Conservation (phyloP, 164 flowering plant species). For the Taxillus chinensis region DNA sequence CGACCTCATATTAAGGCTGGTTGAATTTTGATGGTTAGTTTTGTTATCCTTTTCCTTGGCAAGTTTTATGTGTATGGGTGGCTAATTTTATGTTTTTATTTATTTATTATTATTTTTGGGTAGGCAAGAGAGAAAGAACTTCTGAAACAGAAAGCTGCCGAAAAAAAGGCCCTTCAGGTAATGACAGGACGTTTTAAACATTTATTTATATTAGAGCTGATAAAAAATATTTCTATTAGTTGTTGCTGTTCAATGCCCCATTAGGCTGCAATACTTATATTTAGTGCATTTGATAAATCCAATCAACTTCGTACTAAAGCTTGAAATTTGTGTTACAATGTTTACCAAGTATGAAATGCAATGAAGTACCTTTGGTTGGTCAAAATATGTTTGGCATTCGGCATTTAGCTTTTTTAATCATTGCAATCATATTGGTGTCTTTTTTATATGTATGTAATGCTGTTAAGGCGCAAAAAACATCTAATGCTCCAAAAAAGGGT, state of each 20-base stretch:
- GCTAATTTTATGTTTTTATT: neutral
- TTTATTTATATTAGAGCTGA: neutral
- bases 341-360: no score
- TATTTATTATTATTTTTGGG: conserved; percentile 1
- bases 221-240: neutral
- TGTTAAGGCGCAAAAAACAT: conserved; percentile 51
- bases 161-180: conserved; percentile 61
- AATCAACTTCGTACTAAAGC: neutral
- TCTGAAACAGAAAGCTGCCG: conserved; percentile 63
- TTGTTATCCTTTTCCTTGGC: neutral
- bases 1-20: neutral
- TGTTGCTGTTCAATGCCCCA: neutral
- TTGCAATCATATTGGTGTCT: neutral
- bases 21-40: neutral
- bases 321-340: neutral
- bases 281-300: no score
- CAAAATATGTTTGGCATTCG: no score
- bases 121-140: conserved; percentile 81
- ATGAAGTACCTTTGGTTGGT: neutral
- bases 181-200: neutral
- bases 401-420: neutral
- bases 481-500: conserved; percentile 40
- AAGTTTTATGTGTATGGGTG: neutral
- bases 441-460: conserved; percentile 1
- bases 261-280: neutral